Evolutionary conservation across 352 stramenopile genomes (phyloP).

Genomic region (Phytophthora lateralis): DNA sequence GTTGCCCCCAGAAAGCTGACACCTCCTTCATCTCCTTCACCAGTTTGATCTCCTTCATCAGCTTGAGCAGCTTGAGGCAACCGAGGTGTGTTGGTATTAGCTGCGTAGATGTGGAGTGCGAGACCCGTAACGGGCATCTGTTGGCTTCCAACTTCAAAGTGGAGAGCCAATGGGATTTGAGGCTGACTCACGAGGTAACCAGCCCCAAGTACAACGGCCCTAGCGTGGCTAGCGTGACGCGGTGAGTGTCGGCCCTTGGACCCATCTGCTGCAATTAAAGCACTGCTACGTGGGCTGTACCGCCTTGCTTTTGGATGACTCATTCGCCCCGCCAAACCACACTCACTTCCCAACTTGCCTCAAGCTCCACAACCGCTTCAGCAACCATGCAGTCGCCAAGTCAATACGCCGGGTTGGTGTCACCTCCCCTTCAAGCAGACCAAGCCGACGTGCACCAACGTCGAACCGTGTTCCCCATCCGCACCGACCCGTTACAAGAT

Average conservation of each 20-base stretch:
- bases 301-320: conserved; percentile 15
- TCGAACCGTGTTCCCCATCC: conserved; percentile 44
- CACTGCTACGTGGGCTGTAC: background rate
- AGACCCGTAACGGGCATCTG: background rate
- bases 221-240: conserved; percentile 7
- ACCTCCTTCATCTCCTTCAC: background rate
- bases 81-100: background rate
- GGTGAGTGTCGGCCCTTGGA: conserved; percentile 13
- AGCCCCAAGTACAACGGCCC: background rate
- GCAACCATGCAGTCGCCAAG: conserved; percentile 17
- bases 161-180: conserved; percentile 8
- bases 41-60: background rate
- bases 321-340: conserved; percentile 7
- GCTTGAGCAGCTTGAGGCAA: too few relatives aligned
- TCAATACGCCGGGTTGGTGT: conserved; percentile 23
- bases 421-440: conserved; percentile 35
- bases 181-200: conserved; percentile 13
- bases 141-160: conserved; percentile 4
- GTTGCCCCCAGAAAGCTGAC: background rate
- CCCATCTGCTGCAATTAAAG: background rate
- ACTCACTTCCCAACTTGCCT: conserved; percentile 38
- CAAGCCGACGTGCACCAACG: conserved; percentile 46
- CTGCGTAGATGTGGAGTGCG: background rate
- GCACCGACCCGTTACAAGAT: conserved; percentile 43
- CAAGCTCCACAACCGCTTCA: conserved; percentile 1